Evolutionary conservation across 257 asterid genomes (phyloP), one percentile per base, ranked within the genome.

Genomic region (Apocynum venetum): DNA sequence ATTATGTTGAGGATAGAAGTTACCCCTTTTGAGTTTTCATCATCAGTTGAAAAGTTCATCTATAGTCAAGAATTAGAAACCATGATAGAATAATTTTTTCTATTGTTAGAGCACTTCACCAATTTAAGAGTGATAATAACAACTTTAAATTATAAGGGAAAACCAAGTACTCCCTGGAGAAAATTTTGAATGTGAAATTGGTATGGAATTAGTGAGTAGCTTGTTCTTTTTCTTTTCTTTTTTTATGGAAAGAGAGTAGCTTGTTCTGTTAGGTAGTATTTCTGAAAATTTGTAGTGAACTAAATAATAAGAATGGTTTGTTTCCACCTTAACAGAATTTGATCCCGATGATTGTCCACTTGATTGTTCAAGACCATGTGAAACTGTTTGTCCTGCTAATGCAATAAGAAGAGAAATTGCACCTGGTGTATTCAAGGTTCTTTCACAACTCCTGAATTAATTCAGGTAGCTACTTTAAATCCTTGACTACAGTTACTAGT

Each of bases 361-460:
- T 51, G 91, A 94, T 85, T 93, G 98, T 85, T 47, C 89, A 36
- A 89, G 97, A 87, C 98, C 98, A 0, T 94, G 98, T 77, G 97
- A 92, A 85, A 84, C 72, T 70, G 89, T 91, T 20, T 94, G 97
- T 77, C 98, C 98, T n/a, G 98, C 98, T 76, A 82, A 85, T 84
- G 98, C 98, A 82, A 94, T 94, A 85, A 75, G 82, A 19, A 74
- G 48, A 65, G 80, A 61, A 59, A 84, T 87, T 74, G 80, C 68
- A 57, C 71, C 80, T 76, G 91, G 84, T 82, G 71, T 40, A 75
- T 74, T 81, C 75, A 82, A 90, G 93, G 98, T 92, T 78, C 75
- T 56, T 31, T 82, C 64, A 44, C 20, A 46, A 46, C 79, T 66
- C 51, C 48, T 64, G 15, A n/a, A 51, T 38, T 0, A 79, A 59